Evolutionary conservation across 2,329 filamentous ascomycete species (phyloP).

Genomic region (Aureobasidium sp.): DNA sequence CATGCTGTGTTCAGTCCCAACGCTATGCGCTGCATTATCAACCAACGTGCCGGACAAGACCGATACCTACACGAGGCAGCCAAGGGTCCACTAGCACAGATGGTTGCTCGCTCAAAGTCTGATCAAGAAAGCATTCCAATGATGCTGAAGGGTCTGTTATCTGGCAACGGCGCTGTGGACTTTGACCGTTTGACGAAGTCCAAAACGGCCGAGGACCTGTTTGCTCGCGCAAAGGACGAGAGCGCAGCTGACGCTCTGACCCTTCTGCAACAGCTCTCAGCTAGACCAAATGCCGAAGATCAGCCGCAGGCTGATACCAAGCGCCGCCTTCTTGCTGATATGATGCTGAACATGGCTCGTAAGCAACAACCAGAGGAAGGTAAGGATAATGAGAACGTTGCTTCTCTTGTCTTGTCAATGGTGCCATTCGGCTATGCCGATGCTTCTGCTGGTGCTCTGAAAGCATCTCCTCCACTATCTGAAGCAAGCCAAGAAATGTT

Average conservation of each 20-base stretch:
- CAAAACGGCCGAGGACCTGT: slow-evolving; percentile 71
- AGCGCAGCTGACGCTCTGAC: slow-evolving; percentile 34
- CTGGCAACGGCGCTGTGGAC: slow-evolving; percentile 62
- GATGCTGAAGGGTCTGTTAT: slow-evolving; percentile 61
- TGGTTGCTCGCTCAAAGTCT: slow-evolving; percentile 58
- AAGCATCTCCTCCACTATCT: slow-evolving; percentile 33
- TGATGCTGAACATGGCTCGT: slow-evolving; percentile 46
- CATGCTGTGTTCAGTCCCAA: slow-evolving; percentile 71
- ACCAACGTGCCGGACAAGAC: slow-evolving; percentile 71
- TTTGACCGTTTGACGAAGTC: slow-evolving; percentile 83
- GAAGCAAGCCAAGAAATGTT: slow-evolving; percentile 45
- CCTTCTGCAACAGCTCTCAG: slow-evolving; percentile 31
- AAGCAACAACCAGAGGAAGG: slow-evolving; percentile 24
- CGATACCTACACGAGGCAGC: slow-evolving; percentile 75
- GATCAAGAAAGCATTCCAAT: slow-evolving; percentile 53
- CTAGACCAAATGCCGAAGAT: slow-evolving; percentile 43
- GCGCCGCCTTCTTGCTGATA: slow-evolving; percentile 45
- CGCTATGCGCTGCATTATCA: slow-evolving; percentile 71
- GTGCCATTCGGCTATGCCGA: slow-evolving; percentile 32
- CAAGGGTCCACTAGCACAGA: slow-evolving; percentile 63
- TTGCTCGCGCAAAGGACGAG: slow-evolving; percentile 52
- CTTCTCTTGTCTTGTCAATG: slow-evolving; percentile 18
- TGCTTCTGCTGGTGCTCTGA: slow-evolving; percentile 17
- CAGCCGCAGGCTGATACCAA: slow-evolving; percentile 38
- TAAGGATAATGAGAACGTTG: slow-evolving; percentile 21